Conservation (phyloP, 2,329 filamentous ascomycete genomes). For the Cladophialophora psammophila region DNA sequence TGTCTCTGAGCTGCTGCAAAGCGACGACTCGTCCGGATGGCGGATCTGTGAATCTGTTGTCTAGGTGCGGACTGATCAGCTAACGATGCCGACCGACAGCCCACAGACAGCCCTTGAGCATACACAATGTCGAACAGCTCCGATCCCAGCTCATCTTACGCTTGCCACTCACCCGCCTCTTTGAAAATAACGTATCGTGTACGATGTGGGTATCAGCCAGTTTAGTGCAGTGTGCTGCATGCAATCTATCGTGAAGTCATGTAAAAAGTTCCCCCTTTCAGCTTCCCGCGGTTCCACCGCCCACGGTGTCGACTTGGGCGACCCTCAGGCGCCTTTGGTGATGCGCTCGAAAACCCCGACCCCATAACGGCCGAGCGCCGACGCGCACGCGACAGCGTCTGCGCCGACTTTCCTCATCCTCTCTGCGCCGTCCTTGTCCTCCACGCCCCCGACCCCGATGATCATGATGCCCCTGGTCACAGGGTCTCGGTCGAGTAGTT, state of each 20-base stretch:
- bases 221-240: background rate
- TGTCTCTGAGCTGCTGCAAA: too few relatives aligned
- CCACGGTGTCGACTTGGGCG: background rate
- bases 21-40: too few relatives aligned
- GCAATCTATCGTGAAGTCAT: conserved; percentile 1
- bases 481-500: conserved; percentile 61
- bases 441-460: conserved; percentile 76
- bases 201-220: background rate
- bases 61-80: background rate
- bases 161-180: background rate
- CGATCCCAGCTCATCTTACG: background rate
- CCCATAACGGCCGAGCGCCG: conserved; percentile 71
- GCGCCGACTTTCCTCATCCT: conserved; percentile 74
- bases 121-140: background rate
- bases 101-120: background rate
- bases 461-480: conserved; percentile 64
- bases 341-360: conserved; percentile 69
- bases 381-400: conserved; percentile 71
- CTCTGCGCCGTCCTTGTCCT: conserved; percentile 66
- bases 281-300: background rate
- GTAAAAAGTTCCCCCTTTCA: background rate
- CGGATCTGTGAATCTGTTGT: too few relatives aligned
- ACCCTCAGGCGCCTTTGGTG: conserved; percentile 37
- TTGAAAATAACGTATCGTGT: background rate
- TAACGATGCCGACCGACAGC: background rate